A percentile compares a stretch with the other conserved stretches of the same genome.
Evolutionary conservation across 495 filamentous ascomycete species (phyloP).

Genomic region (Talaromyces borbonicus): DNA sequence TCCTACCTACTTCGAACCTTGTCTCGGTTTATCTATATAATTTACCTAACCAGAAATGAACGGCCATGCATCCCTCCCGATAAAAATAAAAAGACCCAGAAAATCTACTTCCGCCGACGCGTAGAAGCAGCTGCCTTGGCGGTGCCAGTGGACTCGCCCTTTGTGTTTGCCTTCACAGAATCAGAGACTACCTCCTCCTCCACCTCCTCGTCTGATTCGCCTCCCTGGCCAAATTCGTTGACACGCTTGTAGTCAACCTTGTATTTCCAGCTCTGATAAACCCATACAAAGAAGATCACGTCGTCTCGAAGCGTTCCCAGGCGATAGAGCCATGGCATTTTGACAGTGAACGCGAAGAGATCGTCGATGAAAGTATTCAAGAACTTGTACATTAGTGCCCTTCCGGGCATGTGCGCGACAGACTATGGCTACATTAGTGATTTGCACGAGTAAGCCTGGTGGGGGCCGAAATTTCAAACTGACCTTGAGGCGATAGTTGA

Average conservation of each 20-base stretch:
- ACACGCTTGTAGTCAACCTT: conserved; percentile 85
- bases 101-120: conserved; percentile 33
- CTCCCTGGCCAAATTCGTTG: conserved; percentile 97
- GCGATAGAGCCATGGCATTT: conserved; percentile 96
- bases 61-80: too few species aligned
- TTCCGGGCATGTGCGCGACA: conserved; percentile 93
- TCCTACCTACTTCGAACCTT: too few species aligned
- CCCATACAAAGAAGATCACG: conserved; percentile 94
- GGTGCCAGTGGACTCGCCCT: conserved; percentile 14
- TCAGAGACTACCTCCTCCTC: conserved; percentile 34
- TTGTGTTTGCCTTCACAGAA: conserved; percentile 17
- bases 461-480: conserved; percentile 7
- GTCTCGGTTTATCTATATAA: too few species aligned
- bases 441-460: not conserved
- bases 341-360: conserved; percentile 96
- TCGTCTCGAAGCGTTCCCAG: conserved; percentile 90
- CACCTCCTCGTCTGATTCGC: conserved; percentile 67
- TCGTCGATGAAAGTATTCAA: conserved; percentile 74
- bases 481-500: conserved; percentile 92
- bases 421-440: conserved; percentile 33
- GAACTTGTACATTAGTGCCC: conserved; percentile 97
- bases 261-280: conserved; percentile 94
- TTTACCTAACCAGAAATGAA: too few species aligned
- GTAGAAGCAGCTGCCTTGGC: conserved; percentile 13
- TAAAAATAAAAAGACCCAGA: not conserved